Evolutionary conservation across 441 rosid species (phyloP).

Genomic region (Dalechampia spathulata): DNA sequence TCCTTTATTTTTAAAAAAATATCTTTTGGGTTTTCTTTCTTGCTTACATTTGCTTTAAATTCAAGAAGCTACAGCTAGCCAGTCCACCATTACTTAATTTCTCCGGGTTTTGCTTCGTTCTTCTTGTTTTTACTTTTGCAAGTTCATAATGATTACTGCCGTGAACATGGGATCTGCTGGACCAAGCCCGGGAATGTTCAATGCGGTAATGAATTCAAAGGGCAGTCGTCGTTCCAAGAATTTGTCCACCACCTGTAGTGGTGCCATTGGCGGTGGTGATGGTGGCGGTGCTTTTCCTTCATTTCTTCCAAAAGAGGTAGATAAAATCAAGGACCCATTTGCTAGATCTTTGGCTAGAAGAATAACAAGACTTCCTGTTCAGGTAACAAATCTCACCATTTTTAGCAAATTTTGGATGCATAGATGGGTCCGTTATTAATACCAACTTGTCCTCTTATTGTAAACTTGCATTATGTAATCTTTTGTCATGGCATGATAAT

Average conservation of each 20-base stretch:
- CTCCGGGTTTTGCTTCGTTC: neutral
- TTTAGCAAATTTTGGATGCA: neutral
- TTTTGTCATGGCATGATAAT: too few species aligned
- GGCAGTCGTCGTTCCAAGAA: neutral
- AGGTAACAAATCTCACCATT: slow-evolving; percentile 24
- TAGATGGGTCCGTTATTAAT: too few species aligned
- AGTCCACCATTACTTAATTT: too few species aligned
- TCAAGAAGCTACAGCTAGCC: too few species aligned
- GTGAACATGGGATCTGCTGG: neutral
- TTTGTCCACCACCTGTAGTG: neutral
- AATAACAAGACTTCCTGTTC: slow-evolving; percentile 62
- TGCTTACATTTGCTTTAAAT: too few species aligned
- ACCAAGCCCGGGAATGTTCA: too few species aligned
- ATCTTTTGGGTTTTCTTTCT: too few species aligned
- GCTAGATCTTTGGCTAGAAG: slow-evolving; percentile 64
- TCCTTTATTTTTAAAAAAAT: too few species aligned
- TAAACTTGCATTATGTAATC: too few species aligned
- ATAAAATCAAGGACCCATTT: slow-evolving; percentile 68
- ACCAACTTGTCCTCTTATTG: too few species aligned
- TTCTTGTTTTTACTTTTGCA: neutral
- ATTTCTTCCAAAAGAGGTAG: slow-evolving; percentile 65
- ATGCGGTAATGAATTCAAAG: neutral
- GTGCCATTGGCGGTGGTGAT: slow-evolving; percentile 6
- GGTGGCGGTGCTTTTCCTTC: slow-evolving; percentile 49
- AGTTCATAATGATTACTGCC: neutral